Conservation (phyloP, 73 alveolate genomes). For the Tetrahymena malaccensis region DNA sequence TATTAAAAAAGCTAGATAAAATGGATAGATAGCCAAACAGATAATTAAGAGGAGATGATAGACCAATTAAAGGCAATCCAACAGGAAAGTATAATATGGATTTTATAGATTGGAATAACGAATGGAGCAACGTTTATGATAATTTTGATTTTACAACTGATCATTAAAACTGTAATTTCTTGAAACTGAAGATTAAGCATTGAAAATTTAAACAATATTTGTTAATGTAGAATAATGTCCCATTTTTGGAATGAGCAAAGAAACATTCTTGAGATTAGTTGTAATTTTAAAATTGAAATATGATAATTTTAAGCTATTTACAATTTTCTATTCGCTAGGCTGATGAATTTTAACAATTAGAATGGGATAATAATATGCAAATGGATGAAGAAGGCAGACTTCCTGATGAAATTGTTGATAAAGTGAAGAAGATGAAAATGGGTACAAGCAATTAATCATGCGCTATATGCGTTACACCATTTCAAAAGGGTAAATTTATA, state of each 20-base stretch:
- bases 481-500: background rate
- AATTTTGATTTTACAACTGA: background rate
- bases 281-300: background rate
- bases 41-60: background rate
- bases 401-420: background rate
- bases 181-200: background rate
- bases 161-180: background rate
- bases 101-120: slow-evolving; percentile 77
- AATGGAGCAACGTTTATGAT: slow-evolving; percentile 53
- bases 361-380: background rate
- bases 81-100: slow-evolving; percentile 68
- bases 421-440: background rate
- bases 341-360: background rate
- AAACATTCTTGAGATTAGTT: slow-evolving; percentile 1
- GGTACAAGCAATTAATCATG: background rate
- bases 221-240: slow-evolving; percentile 4
- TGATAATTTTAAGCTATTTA: background rate
- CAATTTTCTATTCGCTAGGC: background rate
- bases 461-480: background rate
- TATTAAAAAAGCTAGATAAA: background rate
- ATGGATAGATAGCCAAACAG: background rate
- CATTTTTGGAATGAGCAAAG: slow-evolving; percentile 22
- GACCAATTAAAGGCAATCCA: slow-evolving; percentile 63
- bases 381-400: background rate
- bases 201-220: background rate